These are phyloP conservation scores for Metschnikowia colocasiae DNA, from an alignment of 805 yeast genomes.

Conservation along the genomic window DNA sequence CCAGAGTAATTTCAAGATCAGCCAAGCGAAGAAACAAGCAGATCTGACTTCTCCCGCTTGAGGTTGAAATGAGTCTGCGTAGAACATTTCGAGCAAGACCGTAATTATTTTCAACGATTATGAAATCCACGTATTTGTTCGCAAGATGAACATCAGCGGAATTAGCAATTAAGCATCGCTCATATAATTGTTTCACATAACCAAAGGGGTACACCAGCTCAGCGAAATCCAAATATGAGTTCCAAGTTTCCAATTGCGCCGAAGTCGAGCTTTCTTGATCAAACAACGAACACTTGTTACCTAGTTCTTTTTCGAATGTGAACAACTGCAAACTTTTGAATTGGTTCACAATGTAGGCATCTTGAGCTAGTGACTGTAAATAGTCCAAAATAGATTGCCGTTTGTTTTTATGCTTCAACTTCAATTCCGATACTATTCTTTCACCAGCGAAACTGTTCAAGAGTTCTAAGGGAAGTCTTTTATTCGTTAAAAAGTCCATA, in stretches of 20 bases:
- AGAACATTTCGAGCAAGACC: slow-evolving; percentile 40
- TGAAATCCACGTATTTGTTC: slow-evolving; percentile 47
- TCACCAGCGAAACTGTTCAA: slow-evolving; percentile 20
- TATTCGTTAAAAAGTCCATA: slow-evolving; percentile 31
- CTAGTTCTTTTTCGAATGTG: slow-evolving; percentile 45
- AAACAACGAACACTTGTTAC: slow-evolving; percentile 27
- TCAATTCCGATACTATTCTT: slow-evolving; percentile 15
- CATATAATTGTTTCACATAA: slow-evolving; percentile 36
- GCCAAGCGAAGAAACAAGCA: slow-evolving; percentile 36
- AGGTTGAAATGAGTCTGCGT: slow-evolving; percentile 28
- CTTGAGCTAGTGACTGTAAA: slow-evolving; percentile 47
- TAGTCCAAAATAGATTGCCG: slow-evolving; percentile 30
- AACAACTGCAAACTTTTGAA: slow-evolving; percentile 48
- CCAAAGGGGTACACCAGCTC: slow-evolving; percentile 34
- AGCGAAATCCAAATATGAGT: slow-evolving; percentile 50
- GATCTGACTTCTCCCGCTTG: slow-evolving; percentile 22
- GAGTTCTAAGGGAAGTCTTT: slow-evolving; percentile 8
- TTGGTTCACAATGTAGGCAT: slow-evolving; percentile 54
- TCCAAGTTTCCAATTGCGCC: slow-evolving; percentile 58
- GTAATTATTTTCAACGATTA: slow-evolving; percentile 23
- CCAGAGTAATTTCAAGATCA: slow-evolving; percentile 41
- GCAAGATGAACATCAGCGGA: slow-evolving; percentile 47
- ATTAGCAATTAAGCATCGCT: slow-evolving; percentile 46
- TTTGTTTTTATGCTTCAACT: slow-evolving; percentile 15
- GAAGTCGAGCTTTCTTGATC: slow-evolving; percentile 29